Evolutionary conservation across 1,139 yeast genomes (phyloP), one percentile per base, ranked within the genome.

Genomic region (Taphrina pruni): DNA sequence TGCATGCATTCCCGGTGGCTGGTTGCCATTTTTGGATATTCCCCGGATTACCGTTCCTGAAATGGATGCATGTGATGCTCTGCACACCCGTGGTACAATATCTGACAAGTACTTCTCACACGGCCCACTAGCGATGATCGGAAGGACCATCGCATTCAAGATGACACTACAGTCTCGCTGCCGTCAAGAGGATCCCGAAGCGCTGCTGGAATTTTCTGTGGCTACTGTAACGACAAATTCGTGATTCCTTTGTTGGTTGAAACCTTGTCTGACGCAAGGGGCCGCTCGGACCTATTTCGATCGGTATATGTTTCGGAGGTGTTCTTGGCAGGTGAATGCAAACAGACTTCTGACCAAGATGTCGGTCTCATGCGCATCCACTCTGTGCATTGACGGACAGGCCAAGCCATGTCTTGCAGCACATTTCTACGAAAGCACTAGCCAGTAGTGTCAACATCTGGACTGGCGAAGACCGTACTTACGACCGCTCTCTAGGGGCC

Each of bases 251-350:
- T 35, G 32, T 26, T 26, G 32, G 61, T 39, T 43, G 50, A 64
- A 54, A 50, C 57, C 43, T 35, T 54, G 21, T 35, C 57, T 26
- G 57, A 54, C 11, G 57, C 57, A 54, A 54, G 57, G 57, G 43
- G 57, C 26, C 43, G 41, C 43, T 54, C 57, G 26, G 57, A 38
- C 43, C 57, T 35, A 3, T 26, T 35, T 54, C 57, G 35, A 26
- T n/a, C 41, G 43, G n/a, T 32, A 54, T 54, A 54, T n/a, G 57
- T 54, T 54, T 54, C 55, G 38, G 35, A 35, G 14, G n/a, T 21
- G 11, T 11, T 17, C 55, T 50, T 50, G 35, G 55, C 55, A 32
- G 48, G 48, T 5, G n/a, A 17, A n/a, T 2, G 48, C 48, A n/a
- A 17, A 11, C 12, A 12, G 48, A n/a, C 48, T 45, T 14, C 20